phyloP scores from a whole-genome alignment of 192 early-diverging fungal species.

The Rhizophagus clarus region DNA sequence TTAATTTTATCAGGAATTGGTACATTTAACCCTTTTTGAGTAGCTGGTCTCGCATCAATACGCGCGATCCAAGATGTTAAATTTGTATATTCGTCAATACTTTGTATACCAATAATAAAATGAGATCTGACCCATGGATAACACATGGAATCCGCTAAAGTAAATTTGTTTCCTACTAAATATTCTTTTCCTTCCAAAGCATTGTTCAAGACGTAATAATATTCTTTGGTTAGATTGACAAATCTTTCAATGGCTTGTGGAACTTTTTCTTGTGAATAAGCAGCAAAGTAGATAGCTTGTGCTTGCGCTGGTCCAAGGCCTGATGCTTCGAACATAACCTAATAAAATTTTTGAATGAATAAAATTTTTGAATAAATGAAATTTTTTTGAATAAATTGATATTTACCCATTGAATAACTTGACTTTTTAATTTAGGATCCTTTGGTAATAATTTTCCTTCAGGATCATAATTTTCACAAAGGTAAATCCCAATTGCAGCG shows the following conservation, averaged over 20 bases:
- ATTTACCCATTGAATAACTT: conserved; percentile 51
- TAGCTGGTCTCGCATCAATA: conserved; percentile 39
- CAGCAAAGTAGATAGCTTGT: conserved; percentile 54
- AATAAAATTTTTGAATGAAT: no score
- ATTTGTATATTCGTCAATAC: conserved; percentile 41
- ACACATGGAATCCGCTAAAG: conserved; percentile 55
- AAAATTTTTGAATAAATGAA: no score
- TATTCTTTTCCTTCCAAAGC: conserved; percentile 36
- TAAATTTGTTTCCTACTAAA: conserved; percentile 42
- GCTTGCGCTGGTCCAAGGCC: conserved; percentile 51
- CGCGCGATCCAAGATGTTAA: conserved; percentile 52
- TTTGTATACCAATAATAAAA: conserved; percentile 28
- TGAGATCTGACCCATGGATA: conserved; percentile 46
- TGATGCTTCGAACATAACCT: conserved; percentile 50
- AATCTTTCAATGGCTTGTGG: conserved; percentile 55
- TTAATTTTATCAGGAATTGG: background rate
- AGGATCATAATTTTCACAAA: conserved; percentile 57
- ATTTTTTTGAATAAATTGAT: background rate
- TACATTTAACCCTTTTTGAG: conserved; percentile 39
- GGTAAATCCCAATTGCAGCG: conserved; percentile 58
- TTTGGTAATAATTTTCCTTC: conserved; percentile 46
- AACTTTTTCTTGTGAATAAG: conserved; percentile 51
- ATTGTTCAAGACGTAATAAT: conserved; percentile 46
- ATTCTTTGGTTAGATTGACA: conserved; percentile 48
- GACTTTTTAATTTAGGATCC: conserved; percentile 44